phyloP scores from a whole-genome alignment of 2,329 filamentous ascomycete genomes.

The Hortaea werneckii region DNA sequence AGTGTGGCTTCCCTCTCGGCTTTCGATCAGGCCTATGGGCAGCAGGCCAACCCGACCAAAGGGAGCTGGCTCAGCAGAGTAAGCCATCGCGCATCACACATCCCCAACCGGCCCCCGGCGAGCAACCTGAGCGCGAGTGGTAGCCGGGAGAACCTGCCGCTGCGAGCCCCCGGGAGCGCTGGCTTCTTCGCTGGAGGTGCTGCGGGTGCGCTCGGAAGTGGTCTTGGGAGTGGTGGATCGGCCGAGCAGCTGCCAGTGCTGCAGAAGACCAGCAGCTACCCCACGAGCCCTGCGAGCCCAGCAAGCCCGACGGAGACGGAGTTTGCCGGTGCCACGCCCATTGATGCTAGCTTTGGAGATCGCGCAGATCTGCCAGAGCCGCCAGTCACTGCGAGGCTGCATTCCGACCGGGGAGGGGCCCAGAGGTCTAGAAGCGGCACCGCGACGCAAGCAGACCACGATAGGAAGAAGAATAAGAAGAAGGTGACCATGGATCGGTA shows the following conservation, averaged over 20 bases:
- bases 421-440: constrained; percentile 6
- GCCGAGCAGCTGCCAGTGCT: constrained; percentile 12
- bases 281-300: constrained; percentile 12
- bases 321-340: constrained; percentile 19
- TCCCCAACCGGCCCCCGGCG: constrained; percentile 13
- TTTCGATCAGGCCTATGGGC: constrained; percentile 11
- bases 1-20: constrained; percentile 10
- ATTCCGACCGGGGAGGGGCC: background rate
- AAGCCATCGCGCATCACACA: constrained; percentile 20
- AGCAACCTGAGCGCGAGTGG: background rate
- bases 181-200: constrained; percentile 1
- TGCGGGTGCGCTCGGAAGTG: background rate
- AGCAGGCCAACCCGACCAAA: constrained; percentile 7
- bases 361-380: constrained; percentile 12
- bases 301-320: constrained; percentile 19
- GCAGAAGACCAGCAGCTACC: constrained; percentile 10
- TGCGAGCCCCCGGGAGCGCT: constrained; percentile 9
- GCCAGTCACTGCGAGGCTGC: constrained; percentile 7
- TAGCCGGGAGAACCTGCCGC: constrained; percentile 7
- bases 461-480: constrained; percentile 4
- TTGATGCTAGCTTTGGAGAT: constrained; percentile 22
- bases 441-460: background rate
- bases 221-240: constrained; percentile 1
- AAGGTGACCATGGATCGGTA: constrained; percentile 22
- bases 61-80: constrained; percentile 20